Evolutionary conservation across 202 grass and related monocot species (phyloP), one percentile per base, ranked within the genome.

Genomic region (Sporobolus alterniflorus): DNA sequence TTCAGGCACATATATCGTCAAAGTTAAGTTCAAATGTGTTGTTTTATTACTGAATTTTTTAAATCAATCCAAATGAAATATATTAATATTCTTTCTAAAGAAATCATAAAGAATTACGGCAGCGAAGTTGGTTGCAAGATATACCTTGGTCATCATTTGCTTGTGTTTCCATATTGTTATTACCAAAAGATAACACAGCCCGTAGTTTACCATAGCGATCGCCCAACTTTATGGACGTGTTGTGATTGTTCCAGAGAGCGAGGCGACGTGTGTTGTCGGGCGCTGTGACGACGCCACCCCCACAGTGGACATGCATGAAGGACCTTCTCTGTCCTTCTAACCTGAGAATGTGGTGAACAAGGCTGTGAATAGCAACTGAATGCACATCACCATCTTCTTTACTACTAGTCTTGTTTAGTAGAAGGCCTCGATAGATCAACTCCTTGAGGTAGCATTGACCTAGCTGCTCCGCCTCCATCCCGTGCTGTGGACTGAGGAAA

Each of bases 391-490:
- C 64, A 25, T 1, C 15, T 3, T 65, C 5, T 18, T 5, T 11
- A 0, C 15, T 29, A 18, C 29, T 17, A 9, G 26, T 11, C 30
- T 34, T 34, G 17, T 50, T 20, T 50, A 50, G 11, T 46, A 78
- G 6, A 1, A 78, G 61, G 8, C 76, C 76, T 2, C 62, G 44
- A 24, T 52, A 25, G 31, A 67, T 67, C 1, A 67, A 16, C 31
- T 78, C 76, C 29, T 51, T 67, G 44, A 78, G 62, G 62, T 78
- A 78, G 0, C 44, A 43, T 16, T 78, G 76, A 0, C 76, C 76
- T 0, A 78, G 61, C 49, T 59, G 11, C 11, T 80, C 49, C 7
- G 11, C 11, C 7, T 57, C 50, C 34, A 69, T 17, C 5, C 49
- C 50, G 3, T 7, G 33, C 33, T 69, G 31, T 4, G 12, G 49